These are phyloP conservation scores for Pyronema domesticum DNA, from an alignment of 495 filamentous ascomycete species.

Conservation along the genomic window DNA sequence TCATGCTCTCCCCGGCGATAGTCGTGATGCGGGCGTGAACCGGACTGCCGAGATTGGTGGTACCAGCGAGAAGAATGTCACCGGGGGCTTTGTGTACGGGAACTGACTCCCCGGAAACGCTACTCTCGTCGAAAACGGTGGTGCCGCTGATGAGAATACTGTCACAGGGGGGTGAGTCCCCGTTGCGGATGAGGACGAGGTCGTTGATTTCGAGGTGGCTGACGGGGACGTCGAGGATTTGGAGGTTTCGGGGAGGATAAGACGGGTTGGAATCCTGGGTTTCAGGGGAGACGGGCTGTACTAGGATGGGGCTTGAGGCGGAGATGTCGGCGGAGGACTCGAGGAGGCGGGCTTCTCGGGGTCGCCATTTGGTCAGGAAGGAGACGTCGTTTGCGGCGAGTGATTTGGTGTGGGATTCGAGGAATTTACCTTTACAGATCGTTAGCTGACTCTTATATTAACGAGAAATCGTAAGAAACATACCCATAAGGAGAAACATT, in stretches of 20 bases:
- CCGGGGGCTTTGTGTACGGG: slow-evolving; percentile 51
- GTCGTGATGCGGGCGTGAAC: slow-evolving; percentile 53
- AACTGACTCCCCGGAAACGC: slow-evolving; percentile 73
- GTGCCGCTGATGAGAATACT: slow-evolving; percentile 47
- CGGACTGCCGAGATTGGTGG: slow-evolving; percentile 62
- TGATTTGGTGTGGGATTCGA: slow-evolving; percentile 87
- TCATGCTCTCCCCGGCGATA: slow-evolving; percentile 61
- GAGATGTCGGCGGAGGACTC: background rate
- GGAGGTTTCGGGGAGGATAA: slow-evolving; percentile 2
- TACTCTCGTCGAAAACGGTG: slow-evolving; percentile 72
- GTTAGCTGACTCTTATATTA: slow-evolving; percentile 1
- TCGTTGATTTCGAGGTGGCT: slow-evolving; percentile 76
- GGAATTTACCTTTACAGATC: slow-evolving; percentile 36
- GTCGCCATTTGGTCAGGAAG: slow-evolving; percentile 58
- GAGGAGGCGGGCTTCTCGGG: slow-evolving; percentile 42
- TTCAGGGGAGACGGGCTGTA: background rate
- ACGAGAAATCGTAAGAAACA: background rate
- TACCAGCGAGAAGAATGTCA: slow-evolving; percentile 67
- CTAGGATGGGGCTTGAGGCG: too few species aligned
- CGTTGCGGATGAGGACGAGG: slow-evolving; percentile 54
- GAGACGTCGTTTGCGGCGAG: slow-evolving; percentile 79
- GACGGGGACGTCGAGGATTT: slow-evolving; percentile 36
- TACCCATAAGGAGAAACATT: slow-evolving; percentile 64
- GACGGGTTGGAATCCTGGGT: too few species aligned
- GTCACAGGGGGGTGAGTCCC: slow-evolving; percentile 72